These are phyloP conservation scores for Rhodotorula sp. DNA, from an alignment of 1,284 basidiomycete species.

Conservation along the genomic window DNA sequence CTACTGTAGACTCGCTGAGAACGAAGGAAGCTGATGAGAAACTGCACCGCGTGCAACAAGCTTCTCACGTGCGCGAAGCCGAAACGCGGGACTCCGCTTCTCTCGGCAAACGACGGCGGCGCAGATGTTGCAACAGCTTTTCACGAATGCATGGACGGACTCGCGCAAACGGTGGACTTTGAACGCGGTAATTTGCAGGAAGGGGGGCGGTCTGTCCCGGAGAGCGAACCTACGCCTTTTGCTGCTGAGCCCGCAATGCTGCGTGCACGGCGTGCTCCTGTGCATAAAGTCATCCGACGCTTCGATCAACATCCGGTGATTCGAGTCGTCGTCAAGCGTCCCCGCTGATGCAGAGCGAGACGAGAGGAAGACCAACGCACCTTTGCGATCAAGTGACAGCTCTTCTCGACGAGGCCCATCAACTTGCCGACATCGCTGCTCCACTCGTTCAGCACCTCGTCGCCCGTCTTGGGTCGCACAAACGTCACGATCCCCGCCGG, in stretches of 20 bases:
- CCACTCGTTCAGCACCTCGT: constrained; percentile 96
- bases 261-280: constrained; percentile 48
- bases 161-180: no score
- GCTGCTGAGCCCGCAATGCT: constrained; percentile 40
- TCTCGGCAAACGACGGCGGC: neutral
- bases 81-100: neutral
- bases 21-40: neutral
- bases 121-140: no score
- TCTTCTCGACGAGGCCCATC: constrained; percentile 55
- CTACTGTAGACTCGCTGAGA: neutral
- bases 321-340: no score
- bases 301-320: no score
- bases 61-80: neutral
- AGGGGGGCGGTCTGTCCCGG: no score
- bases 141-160: no score
- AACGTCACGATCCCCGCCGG: constrained; percentile 87
- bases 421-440: constrained; percentile 91
- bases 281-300: no score
- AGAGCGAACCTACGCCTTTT: constrained; percentile 5
- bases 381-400: constrained; percentile 56
- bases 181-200: neutral
- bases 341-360: no score
- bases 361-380: constrained; percentile 40
- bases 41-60: neutral
- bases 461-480: constrained; percentile 60